Evolutionary conservation across 345 rosid genomes (phyloP).

Genomic region (Lepidium africanum): DNA sequence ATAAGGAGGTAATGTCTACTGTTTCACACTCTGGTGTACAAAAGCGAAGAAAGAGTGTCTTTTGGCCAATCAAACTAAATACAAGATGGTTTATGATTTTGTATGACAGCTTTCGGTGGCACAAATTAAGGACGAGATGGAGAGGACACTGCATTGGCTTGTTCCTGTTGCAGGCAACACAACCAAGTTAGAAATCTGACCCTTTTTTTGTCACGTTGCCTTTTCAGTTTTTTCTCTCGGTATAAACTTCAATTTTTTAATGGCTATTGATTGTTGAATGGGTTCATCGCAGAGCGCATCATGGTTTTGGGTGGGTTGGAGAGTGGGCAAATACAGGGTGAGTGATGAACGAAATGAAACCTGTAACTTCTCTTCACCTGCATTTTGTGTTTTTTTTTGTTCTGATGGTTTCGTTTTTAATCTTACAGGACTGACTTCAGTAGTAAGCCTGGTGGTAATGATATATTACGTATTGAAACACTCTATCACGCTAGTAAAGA

Average conservation of each 20-base stretch:
- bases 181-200: constrained; percentile 52
- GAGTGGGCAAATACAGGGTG: constrained; percentile 96
- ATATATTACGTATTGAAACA: constrained; percentile 67
- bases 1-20: constrained; percentile 45
- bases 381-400: neutral
- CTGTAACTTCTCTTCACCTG: neutral
- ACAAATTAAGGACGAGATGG: constrained; percentile 91
- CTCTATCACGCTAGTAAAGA: constrained; percentile 82
- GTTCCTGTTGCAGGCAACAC: constrained; percentile 89
- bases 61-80: neutral
- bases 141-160: constrained; percentile 95
- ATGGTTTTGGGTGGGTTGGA: constrained; percentile 83
- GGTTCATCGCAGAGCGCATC: constrained; percentile 58
- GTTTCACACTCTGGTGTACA: neutral
- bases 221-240: neutral
- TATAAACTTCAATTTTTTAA: neutral
- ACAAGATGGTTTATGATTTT: neutral
- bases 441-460: constrained; percentile 42
- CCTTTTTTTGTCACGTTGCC: neutral
- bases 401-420: neutral
- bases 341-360: constrained; percentile 26
- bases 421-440: constrained; percentile 51
- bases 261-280: constrained; percentile 13
- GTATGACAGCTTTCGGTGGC: constrained; percentile 56
- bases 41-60: neutral